These are phyloP conservation scores for Moringa oleifera DNA, from an alignment of 345 rosid genomes.

Conservation along the genomic window DNA sequence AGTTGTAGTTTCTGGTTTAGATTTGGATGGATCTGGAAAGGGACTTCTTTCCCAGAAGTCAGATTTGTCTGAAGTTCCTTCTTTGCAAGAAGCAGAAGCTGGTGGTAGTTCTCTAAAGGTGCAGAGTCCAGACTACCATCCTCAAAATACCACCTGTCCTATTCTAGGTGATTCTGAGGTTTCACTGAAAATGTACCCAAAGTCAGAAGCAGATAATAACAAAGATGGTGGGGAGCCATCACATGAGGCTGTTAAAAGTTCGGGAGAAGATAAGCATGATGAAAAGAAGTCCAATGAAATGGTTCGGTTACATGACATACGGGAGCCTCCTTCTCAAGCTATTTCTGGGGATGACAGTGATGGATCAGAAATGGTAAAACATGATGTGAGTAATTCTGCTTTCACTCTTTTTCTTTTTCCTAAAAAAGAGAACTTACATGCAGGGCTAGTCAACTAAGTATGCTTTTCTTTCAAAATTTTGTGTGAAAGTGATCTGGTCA, in stretches of 20 bases:
- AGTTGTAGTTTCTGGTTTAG: constrained; percentile 39
- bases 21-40: constrained; percentile 30
- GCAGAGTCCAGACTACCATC: constrained; percentile 6
- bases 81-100: constrained; percentile 23
- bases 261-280: constrained; percentile 30
- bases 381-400: constrained; percentile 66
- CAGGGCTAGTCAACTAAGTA: too few species aligned
- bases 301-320: constrained; percentile 29
- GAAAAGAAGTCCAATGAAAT: constrained; percentile 33
- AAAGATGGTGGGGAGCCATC: constrained; percentile 23
- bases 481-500: too few species aligned
- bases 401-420: too few species aligned
- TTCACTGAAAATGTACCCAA: too few species aligned
- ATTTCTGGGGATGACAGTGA: constrained; percentile 58
- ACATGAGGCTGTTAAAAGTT: constrained; percentile 25
- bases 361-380: constrained; percentile 74
- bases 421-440: too few species aligned
- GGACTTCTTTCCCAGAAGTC: constrained; percentile 28
- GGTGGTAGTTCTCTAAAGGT: constrained; percentile 20
- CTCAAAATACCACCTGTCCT: constrained; percentile 11
- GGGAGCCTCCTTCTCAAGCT: constrained; percentile 34
- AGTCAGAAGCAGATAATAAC: constrained; percentile 29
- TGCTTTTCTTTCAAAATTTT: too few species aligned
- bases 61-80: constrained; percentile 28
- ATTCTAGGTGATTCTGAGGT: constrained; percentile 17